Conservation (phyloP, 2,329 filamentous ascomycete genomes). For the Penicillium concentricum region DNA sequence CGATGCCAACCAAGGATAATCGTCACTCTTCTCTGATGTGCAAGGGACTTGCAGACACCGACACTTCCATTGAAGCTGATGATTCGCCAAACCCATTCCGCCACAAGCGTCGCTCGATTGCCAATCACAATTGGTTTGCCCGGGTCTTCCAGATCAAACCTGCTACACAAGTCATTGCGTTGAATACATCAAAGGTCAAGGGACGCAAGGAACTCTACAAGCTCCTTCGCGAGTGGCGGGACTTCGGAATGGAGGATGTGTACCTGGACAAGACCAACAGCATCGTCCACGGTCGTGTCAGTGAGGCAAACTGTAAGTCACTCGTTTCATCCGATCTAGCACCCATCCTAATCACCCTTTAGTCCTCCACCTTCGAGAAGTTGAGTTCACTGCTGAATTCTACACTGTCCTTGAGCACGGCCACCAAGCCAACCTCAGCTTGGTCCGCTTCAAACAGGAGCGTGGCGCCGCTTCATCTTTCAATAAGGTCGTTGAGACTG, state of each 20-base stretch:
- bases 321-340: neutral
- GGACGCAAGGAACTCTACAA: conserved; percentile 74
- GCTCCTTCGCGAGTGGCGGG: conserved; percentile 75
- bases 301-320: conserved; percentile 72
- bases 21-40: conserved; percentile 10
- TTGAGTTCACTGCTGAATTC: conserved; percentile 83
- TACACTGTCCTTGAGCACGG: conserved; percentile 88
- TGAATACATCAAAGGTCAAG: conserved; percentile 68
- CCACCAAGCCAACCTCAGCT: conserved; percentile 70
- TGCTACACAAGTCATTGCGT: conserved; percentile 70
- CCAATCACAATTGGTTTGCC: conserved; percentile 78
- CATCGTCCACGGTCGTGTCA: conserved; percentile 75
- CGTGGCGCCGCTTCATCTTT: conserved; percentile 90
- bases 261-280: conserved; percentile 75
- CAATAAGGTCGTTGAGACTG: conserved; percentile 74
- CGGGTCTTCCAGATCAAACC: conserved; percentile 89
- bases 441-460: conserved; percentile 84
- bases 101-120: conserved; percentile 16
- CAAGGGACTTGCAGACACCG: conserved; percentile 15
- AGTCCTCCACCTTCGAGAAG: conserved; percentile 81
- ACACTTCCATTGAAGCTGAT: conserved; percentile 19
- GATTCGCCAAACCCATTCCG: conserved; percentile 12
- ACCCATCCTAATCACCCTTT: conserved; percentile 15
- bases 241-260: conserved; percentile 77
- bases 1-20: conserved; percentile 6